Evolutionary conservation across 306 rosid species (phyloP).

Genomic region (Gleditsia sinensis): DNA sequence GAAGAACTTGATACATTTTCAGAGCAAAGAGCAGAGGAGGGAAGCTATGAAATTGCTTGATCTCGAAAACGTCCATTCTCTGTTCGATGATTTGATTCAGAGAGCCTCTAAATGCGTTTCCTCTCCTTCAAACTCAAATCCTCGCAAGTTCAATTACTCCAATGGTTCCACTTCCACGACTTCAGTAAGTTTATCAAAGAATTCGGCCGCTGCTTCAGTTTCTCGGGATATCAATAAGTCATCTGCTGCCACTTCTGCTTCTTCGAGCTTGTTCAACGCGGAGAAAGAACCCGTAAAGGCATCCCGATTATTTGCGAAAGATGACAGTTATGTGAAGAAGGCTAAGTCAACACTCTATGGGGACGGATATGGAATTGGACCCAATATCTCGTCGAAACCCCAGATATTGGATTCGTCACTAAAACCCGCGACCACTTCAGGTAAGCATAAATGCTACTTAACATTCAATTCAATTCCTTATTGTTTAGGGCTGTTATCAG

Average conservation of each 20-base stretch:
- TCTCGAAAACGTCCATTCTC: slow-evolving; percentile 61
- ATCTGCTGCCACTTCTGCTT: slow-evolving; percentile 28
- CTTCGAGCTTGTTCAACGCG: slow-evolving; percentile 36
- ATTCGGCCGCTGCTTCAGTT: slow-evolving; percentile 38
- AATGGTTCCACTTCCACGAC: slow-evolving; percentile 39
- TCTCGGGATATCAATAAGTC: slow-evolving; percentile 32
- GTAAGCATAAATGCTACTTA: slow-evolving; percentile 36
- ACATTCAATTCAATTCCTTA: background rate
- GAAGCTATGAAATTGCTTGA: slow-evolving; percentile 75
- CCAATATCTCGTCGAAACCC: slow-evolving; percentile 49
- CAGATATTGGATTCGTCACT: slow-evolving; percentile 66
- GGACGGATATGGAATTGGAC: slow-evolving; percentile 56
- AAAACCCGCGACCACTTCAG: slow-evolving; percentile 44
- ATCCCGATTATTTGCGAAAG: slow-evolving; percentile 54
- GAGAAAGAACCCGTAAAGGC: slow-evolving; percentile 41
- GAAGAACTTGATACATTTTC: slow-evolving; percentile 51
- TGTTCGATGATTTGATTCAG: slow-evolving; percentile 79
- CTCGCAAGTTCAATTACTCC: slow-evolving; percentile 8
- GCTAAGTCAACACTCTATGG: slow-evolving; percentile 48
- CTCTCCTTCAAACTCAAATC: slow-evolving; percentile 32
- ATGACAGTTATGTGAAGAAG: slow-evolving; percentile 72
- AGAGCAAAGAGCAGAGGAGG: slow-evolving; percentile 65
- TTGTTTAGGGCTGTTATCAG: background rate
- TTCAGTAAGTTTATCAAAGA: slow-evolving; percentile 11
- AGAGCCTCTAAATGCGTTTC: slow-evolving; percentile 80